These are phyloP conservation scores for Phytopythium ostracodes DNA, from an alignment of 352 stramenopile species.

Conservation along the genomic window DNA sequence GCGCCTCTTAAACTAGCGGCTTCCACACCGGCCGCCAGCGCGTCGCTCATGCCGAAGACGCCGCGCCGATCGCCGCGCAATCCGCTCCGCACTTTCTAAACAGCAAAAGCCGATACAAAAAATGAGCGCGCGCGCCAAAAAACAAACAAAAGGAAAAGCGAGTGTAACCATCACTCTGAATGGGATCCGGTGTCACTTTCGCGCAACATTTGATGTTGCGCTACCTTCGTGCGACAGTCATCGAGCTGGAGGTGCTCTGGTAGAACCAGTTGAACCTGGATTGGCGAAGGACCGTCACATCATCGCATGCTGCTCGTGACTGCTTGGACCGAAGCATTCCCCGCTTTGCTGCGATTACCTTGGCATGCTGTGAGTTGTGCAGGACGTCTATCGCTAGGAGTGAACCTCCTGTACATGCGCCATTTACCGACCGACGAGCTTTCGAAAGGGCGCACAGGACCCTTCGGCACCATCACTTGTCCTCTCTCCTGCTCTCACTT, in stretches of 20 bases:
- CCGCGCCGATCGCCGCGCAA: background rate
- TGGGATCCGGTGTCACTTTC: background rate
- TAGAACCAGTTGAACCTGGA: no score
- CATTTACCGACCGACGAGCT: no score
- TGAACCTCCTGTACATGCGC: no score
- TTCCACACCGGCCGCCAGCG: background rate
- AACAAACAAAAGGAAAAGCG: background rate
- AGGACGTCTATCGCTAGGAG: no score
- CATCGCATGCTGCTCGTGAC: no score
- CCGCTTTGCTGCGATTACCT: no score
- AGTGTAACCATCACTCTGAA: background rate
- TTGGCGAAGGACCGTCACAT: no score
- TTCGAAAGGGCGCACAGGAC: background rate
- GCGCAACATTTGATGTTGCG: background rate
- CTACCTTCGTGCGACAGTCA: background rate
- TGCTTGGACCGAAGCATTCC: no score
- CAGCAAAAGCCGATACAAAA: conserved; percentile 2
- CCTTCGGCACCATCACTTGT: no score
- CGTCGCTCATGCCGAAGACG: background rate
- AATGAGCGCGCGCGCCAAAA: background rate
- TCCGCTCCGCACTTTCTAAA: conserved; percentile 1
- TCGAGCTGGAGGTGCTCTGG: no score
- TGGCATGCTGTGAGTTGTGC: no score
- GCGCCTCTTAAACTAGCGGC: background rate
- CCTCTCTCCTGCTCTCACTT: background rate